phyloP scores from a whole-genome alignment of 1,284 basidiomycete species.

The Rhizoctonia solani region DNA sequence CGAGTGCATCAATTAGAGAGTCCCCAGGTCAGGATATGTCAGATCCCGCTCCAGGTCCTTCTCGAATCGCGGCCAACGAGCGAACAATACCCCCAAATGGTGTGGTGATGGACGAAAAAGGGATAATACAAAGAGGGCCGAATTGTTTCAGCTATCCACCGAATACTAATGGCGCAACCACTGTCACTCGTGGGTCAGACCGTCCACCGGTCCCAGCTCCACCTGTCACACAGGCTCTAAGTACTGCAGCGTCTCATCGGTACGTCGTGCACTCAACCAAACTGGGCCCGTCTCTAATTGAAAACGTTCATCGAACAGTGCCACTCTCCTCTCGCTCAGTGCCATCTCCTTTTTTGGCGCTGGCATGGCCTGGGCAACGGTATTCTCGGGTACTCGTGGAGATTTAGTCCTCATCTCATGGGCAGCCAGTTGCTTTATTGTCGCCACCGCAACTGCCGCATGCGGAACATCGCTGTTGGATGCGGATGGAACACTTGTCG shows the following conservation, averaged over 20 bases:
- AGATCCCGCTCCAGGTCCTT: too few species aligned
- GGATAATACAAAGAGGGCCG: too few species aligned
- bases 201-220: not conserved
- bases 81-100: too few species aligned
- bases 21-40: too few species aligned
- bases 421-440: conserved; percentile 17
- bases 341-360: conserved; percentile 18
- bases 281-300: not conserved
- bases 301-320: not conserved
- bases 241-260: not conserved
- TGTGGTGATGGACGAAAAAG: too few species aligned
- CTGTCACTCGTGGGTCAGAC: not conserved
- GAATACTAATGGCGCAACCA: not conserved
- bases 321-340: not conserved
- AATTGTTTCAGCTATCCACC: too few species aligned
- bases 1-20: too few species aligned
- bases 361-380: conserved; percentile 17
- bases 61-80: too few species aligned
- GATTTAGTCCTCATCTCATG: conserved; percentile 3
- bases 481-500: not conserved
- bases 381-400: conserved; percentile 12
- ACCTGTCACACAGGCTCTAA: not conserved
- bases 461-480: conserved; percentile 9
- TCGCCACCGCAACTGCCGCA: not conserved
- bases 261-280: not conserved